Evolutionary conservation across 2,329 filamentous ascomycete genomes (phyloP).

Genomic region (Blumeriella jaapii): DNA sequence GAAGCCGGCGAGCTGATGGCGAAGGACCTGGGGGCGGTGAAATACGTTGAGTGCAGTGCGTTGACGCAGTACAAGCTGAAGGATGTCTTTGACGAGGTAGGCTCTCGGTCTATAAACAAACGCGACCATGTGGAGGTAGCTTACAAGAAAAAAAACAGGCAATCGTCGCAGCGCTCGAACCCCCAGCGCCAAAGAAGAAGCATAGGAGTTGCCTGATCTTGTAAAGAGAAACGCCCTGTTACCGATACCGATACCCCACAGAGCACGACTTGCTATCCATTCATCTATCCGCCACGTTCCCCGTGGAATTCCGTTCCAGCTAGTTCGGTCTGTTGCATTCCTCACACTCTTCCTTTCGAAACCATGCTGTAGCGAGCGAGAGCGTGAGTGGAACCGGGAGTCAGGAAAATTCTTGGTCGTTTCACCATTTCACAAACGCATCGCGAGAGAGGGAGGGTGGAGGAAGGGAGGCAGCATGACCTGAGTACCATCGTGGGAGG

Average conservation of each 20-base stretch:
- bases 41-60: constrained; percentile 98
- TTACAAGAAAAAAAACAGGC: constrained; percentile 58
- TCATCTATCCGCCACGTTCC: background rate
- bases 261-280: background rate
- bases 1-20: constrained; percentile 95
- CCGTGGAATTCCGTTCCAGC: no score
- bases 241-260: background rate
- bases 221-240: constrained; percentile 30
- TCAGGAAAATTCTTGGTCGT: no score
- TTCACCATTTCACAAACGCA: no score
- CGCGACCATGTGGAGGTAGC: no score
- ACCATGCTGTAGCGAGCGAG: no score
- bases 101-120: constrained; percentile 21
- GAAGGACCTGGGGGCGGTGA: constrained; percentile 92
- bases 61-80: constrained; percentile 97
- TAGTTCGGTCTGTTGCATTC: no score
- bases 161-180: constrained; percentile 90
- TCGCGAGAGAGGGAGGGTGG: no score
- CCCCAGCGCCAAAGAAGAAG: constrained; percentile 71
- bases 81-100: constrained; percentile 97
- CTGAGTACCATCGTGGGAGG: no score
- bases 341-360: no score
- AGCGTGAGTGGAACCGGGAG: no score
- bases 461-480: no score
- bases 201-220: constrained; percentile 59